Evolutionary conservation across 148 eudicot genomes (phyloP).

Genomic region (Amaranthus hypochondriacus): DNA sequence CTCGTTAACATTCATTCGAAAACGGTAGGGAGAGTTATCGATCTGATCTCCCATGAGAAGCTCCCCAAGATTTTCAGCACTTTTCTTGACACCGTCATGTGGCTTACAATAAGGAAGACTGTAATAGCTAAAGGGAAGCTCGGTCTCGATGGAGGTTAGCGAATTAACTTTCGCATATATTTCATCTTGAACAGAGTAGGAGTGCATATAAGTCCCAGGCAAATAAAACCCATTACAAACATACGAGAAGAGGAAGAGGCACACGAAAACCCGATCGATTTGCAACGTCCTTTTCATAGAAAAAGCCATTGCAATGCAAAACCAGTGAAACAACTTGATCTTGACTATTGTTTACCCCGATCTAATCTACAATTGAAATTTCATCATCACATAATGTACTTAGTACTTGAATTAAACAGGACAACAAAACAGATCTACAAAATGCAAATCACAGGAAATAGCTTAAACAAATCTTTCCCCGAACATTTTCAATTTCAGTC

Average conservation of each 20-base stretch:
- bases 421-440: slow-evolving; percentile 4
- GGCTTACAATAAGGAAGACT: slow-evolving; percentile 73
- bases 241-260: slow-evolving; percentile 25
- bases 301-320: slow-evolving; percentile 13
- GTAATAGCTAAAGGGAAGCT: slow-evolving; percentile 75
- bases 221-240: slow-evolving; percentile 59
- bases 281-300: slow-evolving; percentile 9
- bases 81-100: slow-evolving; percentile 45
- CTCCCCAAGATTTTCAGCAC: slow-evolving; percentile 84
- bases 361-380: slow-evolving; percentile 16
- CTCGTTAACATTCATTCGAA: slow-evolving; percentile 59
- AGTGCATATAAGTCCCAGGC: slow-evolving; percentile 66
- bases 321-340: not conserved
- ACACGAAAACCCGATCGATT: slow-evolving; percentile 25
- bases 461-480: not conserved
- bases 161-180: slow-evolving; percentile 69
- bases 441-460: not conserved
- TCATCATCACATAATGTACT: not conserved
- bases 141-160: slow-evolving; percentile 65
- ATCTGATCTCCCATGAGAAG: slow-evolving; percentile 79
- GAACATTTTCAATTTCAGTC: not conserved
- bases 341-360: not conserved
- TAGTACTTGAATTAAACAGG: not conserved
- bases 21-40: slow-evolving; percentile 65
- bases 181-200: slow-evolving; percentile 39